These are phyloP conservation scores for Penicillium verhagenii DNA, from an alignment of 495 filamentous ascomycete genomes.

Conservation along the genomic window DNA sequence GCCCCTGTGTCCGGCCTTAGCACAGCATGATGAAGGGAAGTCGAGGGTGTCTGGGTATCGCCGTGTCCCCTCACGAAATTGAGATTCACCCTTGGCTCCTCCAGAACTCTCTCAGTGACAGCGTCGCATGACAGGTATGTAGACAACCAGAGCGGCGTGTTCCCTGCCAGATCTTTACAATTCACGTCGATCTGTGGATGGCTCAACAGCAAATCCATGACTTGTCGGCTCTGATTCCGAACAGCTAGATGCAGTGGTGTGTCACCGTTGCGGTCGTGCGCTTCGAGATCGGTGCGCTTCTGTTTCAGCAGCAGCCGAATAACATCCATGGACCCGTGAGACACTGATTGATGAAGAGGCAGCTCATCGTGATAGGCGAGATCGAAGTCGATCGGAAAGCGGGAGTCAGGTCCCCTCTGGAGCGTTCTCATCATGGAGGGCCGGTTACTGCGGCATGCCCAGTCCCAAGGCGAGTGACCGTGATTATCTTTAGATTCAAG, in stretches of 20 bases:
- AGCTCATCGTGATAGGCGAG: slow-evolving; percentile 5
- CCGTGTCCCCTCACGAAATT: slow-evolving; percentile 6
- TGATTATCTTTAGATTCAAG: slow-evolving; percentile 4
- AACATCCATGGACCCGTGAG: slow-evolving; percentile 5
- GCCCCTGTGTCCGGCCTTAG: slow-evolving; percentile 5
- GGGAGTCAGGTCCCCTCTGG: not conserved
- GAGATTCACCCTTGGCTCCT: slow-evolving; percentile 6
- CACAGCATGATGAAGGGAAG: slow-evolving; percentile 7
- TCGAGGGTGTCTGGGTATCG: slow-evolving; percentile 5
- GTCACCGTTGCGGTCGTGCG: slow-evolving; percentile 7
- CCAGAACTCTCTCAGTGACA: slow-evolving; percentile 8
- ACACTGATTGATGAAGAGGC: slow-evolving; percentile 9
- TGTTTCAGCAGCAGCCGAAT: slow-evolving; percentile 7
- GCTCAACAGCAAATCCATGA: slow-evolving; percentile 9
- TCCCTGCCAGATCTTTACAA: slow-evolving; percentile 5
- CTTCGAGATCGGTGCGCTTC: not conserved
- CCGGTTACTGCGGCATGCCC: slow-evolving; percentile 1
- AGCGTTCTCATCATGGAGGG: slow-evolving; percentile 3
- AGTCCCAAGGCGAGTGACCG: slow-evolving; percentile 10
- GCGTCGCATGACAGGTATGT: slow-evolving; percentile 6
- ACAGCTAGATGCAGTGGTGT: slow-evolving; percentile 13
- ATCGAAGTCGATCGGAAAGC: not conserved
- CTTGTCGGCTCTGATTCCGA: slow-evolving; percentile 1
- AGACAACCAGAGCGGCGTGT: slow-evolving; percentile 15
- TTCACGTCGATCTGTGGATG: slow-evolving; percentile 1